Percentiles rank a stretch among this genome's conserved stretches.
Evolutionary conservation across 495 filamentous ascomycete species (phyloP).

Genomic region (Penicillium argentinense): DNA sequence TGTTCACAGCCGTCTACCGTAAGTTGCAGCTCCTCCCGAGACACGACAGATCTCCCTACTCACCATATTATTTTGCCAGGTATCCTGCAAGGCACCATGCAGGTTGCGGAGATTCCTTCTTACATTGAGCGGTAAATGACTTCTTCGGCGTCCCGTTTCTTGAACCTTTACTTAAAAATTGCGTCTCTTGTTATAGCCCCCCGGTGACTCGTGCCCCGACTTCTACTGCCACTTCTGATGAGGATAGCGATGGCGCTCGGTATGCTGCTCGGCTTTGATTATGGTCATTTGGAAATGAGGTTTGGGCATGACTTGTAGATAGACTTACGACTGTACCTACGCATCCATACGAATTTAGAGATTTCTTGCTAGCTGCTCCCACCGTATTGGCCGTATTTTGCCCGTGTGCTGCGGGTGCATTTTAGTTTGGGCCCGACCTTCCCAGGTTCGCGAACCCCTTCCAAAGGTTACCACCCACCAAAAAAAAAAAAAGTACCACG

Average conservation of each 20-base stretch:
- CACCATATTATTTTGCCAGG: conserved; percentile 22
- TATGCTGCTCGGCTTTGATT: conserved; percentile 26
- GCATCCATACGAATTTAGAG: conserved; percentile 14
- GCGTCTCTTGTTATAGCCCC: conserved; percentile 25
- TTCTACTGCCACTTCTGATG: conserved; percentile 16
- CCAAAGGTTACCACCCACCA: too few species aligned
- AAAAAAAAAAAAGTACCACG: too few species aligned
- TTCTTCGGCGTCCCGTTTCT: conserved; percentile 14
- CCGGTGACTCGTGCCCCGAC: conserved; percentile 18
- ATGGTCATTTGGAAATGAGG: conserved; percentile 2
- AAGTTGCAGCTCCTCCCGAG: conserved; percentile 14
- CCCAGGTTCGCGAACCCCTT: too few species aligned
- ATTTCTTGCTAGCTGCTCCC: neutral
- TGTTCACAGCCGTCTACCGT: conserved; percentile 83
- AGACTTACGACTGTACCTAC: conserved; percentile 21
- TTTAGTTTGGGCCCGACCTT: neutral
- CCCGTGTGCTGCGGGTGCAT: too few species aligned
- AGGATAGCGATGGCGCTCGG: conserved; percentile 21
- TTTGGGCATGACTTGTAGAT: conserved; percentile 16
- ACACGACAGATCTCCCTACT: conserved; percentile 6
- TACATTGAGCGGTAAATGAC: conserved; percentile 46
- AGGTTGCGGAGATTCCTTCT: conserved; percentile 42
- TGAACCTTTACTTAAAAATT: conserved; percentile 35
- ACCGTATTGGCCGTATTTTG: too few species aligned
- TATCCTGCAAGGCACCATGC: conserved; percentile 43